Base-by-base conservation (phyloP, 768 basidiomycete species). In the Russula griseocarnosa region DNA sequence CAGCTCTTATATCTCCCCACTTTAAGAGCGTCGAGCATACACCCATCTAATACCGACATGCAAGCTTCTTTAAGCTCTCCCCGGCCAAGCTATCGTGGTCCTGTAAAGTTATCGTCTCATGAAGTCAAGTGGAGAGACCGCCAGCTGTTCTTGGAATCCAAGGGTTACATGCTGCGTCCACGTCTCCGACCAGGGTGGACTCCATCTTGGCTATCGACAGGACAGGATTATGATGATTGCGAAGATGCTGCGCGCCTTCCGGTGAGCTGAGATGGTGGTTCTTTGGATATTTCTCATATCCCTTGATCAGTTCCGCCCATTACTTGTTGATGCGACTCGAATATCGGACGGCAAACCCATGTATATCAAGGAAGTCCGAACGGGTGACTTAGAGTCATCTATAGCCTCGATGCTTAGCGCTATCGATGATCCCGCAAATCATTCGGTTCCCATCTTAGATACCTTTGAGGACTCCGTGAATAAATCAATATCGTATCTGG, bases 361-460 rank as follows among this genome's bases (percentile, higher is more conserved):
- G 0, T 70, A 67, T 16, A 63, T 79, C n/a, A 78, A 79, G 30
- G 46, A 49, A 1, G 65, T 76, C 0, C 0, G 24, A 6, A 60
- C 61, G 0, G 59, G 49, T 1, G 60, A 67, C 24, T 1, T 36
- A 4, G 73, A 74, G 40, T 42, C 57, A 2, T 10, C 24, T 5
- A 69, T 73, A 4, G 69, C 67, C 6, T 10, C 47, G n/a, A 61
- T 51, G n/a, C 55, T 73, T 3, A 26, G 13, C 7, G 11, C 6
- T 0, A 16, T 28, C 1, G n/a, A 58, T 2, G 64, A 68, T 14
- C 53, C 57, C 1, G 10, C 56, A 5, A 67, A 67, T 11, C 67
- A 67, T n/a, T 58, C 60, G 5, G 60, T 67, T 2, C 67, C 60
- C 3, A 60, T 68, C 11, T 11, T 68, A 4, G 67, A 68, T 36